Evolutionary conservation across 768 basidiomycete species (phyloP).

Genomic region (Inosperma sp.): DNA sequence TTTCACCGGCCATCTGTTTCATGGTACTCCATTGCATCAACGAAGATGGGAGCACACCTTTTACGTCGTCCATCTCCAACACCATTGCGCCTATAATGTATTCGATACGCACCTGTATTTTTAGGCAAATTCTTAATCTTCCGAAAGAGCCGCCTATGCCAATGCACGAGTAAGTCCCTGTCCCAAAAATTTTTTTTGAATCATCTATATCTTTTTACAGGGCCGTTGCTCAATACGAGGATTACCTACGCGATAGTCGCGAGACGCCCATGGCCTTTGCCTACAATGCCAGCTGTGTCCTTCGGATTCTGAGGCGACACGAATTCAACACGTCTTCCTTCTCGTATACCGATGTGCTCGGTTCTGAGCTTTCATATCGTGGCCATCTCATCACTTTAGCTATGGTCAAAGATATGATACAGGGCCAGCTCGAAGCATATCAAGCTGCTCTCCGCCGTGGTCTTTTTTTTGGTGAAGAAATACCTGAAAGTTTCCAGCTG

Average conservation of each 20-base stretch:
- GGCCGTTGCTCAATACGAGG: neutral
- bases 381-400: slow-evolving; percentile 5
- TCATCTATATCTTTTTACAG: neutral
- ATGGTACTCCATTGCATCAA: slow-evolving; percentile 1
- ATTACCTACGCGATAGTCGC: neutral
- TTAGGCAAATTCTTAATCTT: neutral
- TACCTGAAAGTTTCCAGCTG: neutral
- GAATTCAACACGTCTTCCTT: slow-evolving; percentile 8
- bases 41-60: neutral
- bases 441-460: neutral
- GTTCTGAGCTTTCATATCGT: neutral
- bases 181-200: neutral
- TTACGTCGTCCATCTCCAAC: slow-evolving; percentile 5
- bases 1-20: slow-evolving; percentile 11
- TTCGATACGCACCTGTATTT: neutral
- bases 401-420: slow-evolving; percentile 8
- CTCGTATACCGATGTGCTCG: neutral
- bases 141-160: neutral
- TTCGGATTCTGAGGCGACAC: neutral
- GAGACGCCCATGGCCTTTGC: slow-evolving; percentile 15
- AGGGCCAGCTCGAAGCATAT: neutral
- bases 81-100: slow-evolving; percentile 8
- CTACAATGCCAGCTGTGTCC: slow-evolving; percentile 4
- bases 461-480: slow-evolving; percentile 8
- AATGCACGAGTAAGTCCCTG: slow-evolving; percentile 3